Base-by-base conservation (phyloP, 2,329 filamentous ascomycete genomes). In the Ascochyta rabiei region DNA sequence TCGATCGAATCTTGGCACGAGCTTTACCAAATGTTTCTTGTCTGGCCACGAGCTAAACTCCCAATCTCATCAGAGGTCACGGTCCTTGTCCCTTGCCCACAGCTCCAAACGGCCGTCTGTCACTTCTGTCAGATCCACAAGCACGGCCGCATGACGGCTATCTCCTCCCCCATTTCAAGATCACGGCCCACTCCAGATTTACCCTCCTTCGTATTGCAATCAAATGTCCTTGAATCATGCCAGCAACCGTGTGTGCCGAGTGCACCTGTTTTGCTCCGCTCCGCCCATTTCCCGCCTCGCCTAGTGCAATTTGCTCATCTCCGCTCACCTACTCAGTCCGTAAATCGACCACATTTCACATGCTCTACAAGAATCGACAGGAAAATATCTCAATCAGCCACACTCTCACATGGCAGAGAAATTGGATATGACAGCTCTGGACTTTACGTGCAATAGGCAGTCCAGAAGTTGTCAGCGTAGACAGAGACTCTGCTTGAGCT, bases 81-180 rank as follows among this genome's bases (percentile, higher is more conserved):
- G 41, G 24, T 38, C 52, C 52, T 38, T 50, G 41, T 42, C 37
- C 30, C 41, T 41, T 45, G 28, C 30, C 21, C 18, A 34, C 40
- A 45, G 34, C 41, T 51, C 34, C 21, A 48, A 48, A 53, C 49
- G 23, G 28, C 34, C 35, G 18, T 38, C 45, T 55, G 52, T 55
- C 52, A 55, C 35, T 38, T 42, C 52, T 55, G 52, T 55, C 35
- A 49, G 23, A 40, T 49, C 30, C 30, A 42, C 41, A 30, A 45
- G 52, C 52, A 55, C 52, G 30, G 30, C 42, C 41, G 52, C 52
- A 50, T 55, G 41, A 49, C 24, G 21, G 18, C 21, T 42, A 38
- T 49, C 12, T 33, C 33, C 44, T 43, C 39, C 18, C 16, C 49
- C 7, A 42, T 44, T 15, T 31, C 37, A 28, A 49, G 7, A 46